Conservation (phyloP, 352 stramenopile species). For the Phytophthora foliorum region DNA sequence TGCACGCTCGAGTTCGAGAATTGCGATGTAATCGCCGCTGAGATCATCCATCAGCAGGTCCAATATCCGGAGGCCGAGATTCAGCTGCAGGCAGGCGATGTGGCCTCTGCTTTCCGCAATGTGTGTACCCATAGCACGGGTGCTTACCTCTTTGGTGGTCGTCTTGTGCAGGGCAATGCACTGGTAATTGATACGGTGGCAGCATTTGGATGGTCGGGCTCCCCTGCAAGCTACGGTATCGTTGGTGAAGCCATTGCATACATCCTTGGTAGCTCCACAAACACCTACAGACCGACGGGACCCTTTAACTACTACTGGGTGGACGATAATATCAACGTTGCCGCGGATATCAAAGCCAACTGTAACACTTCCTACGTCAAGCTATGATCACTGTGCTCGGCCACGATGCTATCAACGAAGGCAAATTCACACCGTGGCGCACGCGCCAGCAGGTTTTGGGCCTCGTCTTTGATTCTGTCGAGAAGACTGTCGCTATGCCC, state of each 20-base stretch:
- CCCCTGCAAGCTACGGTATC: not conserved
- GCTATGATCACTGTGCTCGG: not conserved
- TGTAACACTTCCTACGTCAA: not conserved
- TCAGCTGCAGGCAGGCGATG: not conserved
- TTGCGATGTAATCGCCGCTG: too few species aligned
- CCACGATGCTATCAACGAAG: not conserved
- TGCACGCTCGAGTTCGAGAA: too few species aligned
- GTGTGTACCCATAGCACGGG: conserved; percentile 9
- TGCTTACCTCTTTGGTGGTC: not conserved
- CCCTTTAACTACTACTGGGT: conserved; percentile 1
- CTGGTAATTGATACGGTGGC: not conserved
- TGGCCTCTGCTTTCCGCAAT: conserved; percentile 20
- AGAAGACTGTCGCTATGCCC: not conserved
- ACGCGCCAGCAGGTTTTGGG: not conserved
- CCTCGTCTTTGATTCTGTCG: not conserved
- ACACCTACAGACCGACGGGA: not conserved
- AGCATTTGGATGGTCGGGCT: not conserved
- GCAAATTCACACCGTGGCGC: not conserved
- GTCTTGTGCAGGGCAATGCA: not conserved
- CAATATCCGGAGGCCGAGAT: too few species aligned
- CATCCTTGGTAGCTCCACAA: not conserved
- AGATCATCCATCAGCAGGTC: too few species aligned
- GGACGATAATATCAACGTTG: not conserved
- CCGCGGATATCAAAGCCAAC: not conserved
- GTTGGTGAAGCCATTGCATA: not conserved